These are phyloP conservation scores for Stromatinia cepivora DNA, from an alignment of 2,329 filamentous ascomycete species.

Conservation along the genomic window DNA sequence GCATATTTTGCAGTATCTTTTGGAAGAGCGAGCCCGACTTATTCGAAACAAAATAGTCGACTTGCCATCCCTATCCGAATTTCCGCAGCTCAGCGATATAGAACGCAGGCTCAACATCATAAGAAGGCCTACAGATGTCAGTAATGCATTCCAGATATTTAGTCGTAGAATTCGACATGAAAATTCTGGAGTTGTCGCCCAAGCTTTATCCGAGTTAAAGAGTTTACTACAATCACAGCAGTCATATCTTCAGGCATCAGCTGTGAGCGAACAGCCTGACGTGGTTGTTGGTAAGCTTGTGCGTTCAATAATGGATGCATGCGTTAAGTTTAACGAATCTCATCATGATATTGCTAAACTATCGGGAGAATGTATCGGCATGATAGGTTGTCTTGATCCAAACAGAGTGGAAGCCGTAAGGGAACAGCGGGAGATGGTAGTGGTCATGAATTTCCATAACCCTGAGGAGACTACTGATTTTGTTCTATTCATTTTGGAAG, in stretches of 20 bases:
- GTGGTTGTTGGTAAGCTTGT: slow-evolving; percentile 69
- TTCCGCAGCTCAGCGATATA: slow-evolving; percentile 67
- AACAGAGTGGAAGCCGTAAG: slow-evolving; percentile 81
- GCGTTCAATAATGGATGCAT: slow-evolving; percentile 80
- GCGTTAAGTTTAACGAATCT: slow-evolving; percentile 72
- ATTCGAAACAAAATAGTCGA: slow-evolving; percentile 69
- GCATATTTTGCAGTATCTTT: slow-evolving; percentile 56
- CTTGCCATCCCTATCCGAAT: slow-evolving; percentile 73
- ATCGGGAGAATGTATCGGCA: slow-evolving; percentile 79
- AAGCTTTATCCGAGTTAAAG: slow-evolving; percentile 75
- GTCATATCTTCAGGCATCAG: slow-evolving; percentile 73
- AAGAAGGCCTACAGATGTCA: slow-evolving; percentile 64
- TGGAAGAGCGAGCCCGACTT: slow-evolving; percentile 43
- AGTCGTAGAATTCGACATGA: slow-evolving; percentile 76
- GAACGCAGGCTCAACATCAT: slow-evolving; percentile 65
- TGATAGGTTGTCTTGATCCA: slow-evolving; percentile 88
- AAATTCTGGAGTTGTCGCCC: slow-evolving; percentile 79
- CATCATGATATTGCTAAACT: slow-evolving; percentile 68
- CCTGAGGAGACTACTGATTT: slow-evolving; percentile 82
- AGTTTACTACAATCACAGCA: slow-evolving; percentile 73
- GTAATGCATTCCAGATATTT: slow-evolving; percentile 70
- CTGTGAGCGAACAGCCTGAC: slow-evolving; percentile 81
- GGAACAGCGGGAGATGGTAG: slow-evolving; percentile 78
- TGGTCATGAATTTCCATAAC: slow-evolving; percentile 81
- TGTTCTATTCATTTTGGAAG: slow-evolving; percentile 78